These are phyloP conservation scores for Plasmodium sp. DNA, from an alignment of 169 alveolate species.

Conservation along the genomic window DNA sequence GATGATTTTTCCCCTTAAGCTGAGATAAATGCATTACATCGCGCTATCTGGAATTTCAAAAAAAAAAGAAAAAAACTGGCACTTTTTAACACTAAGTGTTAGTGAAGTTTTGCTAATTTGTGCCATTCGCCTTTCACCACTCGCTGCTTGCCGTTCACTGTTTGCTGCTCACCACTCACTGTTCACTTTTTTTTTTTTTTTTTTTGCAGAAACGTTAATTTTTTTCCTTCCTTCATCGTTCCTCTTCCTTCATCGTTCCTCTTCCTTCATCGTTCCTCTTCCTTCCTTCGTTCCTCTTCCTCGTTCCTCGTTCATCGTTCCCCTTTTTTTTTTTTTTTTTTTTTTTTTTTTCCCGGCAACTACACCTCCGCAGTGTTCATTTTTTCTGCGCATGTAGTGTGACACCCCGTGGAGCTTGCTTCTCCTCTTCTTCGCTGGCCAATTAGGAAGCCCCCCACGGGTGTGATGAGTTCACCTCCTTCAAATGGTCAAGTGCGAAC, in stretches of 20 bases:
- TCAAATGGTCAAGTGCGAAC: too few species aligned
- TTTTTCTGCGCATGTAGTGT: conserved; percentile 6
- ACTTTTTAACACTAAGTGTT: not conserved
- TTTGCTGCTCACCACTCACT: not conserved
- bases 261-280: too few species aligned
- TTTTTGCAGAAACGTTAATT: not conserved
- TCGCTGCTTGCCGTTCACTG: not conserved
- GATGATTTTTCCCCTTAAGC: not conserved
- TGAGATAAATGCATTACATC: not conserved
- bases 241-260: not conserved
- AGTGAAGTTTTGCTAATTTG: not conserved
- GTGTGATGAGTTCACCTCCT: too few species aligned
- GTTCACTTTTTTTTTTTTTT: not conserved
- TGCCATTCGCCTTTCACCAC: not conserved
- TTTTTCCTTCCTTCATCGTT: not conserved
- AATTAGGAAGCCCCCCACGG: too few species aligned
- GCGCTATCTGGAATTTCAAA: not conserved
- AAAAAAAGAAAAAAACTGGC: not conserved
- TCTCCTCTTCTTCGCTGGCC: not conserved
- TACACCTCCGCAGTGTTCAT: not conserved
- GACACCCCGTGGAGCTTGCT: not conserved
- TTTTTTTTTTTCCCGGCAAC: not conserved
- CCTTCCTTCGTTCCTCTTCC: too few species aligned
- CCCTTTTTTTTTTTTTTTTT: not conserved
- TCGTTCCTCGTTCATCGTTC: not conserved